Evolutionary conservation across 192 early-diverging fungal genomes (phyloP).

Genomic region (Paraglomus occultum): DNA sequence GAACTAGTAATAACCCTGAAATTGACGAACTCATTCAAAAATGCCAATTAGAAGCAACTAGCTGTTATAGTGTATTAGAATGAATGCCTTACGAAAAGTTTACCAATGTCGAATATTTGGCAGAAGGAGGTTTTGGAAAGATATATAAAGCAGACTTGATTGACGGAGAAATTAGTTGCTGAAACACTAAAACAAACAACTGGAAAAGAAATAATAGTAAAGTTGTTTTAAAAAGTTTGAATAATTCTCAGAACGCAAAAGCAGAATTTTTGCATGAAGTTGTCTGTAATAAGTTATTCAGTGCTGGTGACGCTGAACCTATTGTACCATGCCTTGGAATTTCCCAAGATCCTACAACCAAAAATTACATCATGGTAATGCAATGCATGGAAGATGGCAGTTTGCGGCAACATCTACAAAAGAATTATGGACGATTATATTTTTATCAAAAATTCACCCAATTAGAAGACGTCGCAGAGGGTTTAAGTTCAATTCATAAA

Average conservation of each 20-base stretch:
- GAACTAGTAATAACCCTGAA: neutral
- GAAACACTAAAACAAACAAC: neutral
- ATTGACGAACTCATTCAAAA: neutral
- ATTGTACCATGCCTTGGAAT: neutral
- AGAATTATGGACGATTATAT: constrained; percentile 7
- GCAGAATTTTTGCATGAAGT: constrained; percentile 6
- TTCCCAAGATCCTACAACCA: neutral
- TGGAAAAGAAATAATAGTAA: neutral
- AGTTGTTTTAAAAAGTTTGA: constrained; percentile 13
- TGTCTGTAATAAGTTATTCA: neutral
- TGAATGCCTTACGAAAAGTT: constrained; percentile 9
- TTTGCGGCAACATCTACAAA: neutral
- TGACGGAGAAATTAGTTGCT: neutral
- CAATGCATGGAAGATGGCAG: neutral
- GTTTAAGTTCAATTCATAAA: neutral
- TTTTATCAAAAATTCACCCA: too few species aligned
- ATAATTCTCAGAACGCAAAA: neutral
- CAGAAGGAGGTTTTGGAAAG: constrained; percentile 9
- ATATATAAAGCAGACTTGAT: neutral
- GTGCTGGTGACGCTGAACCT: neutral
- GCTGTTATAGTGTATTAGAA: neutral
- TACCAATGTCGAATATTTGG: neutral
- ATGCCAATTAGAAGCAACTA: neutral
- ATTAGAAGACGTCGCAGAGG: too few species aligned
- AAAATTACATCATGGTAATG: constrained; percentile 4